Conservation (phyloP, 768 basidiomycete genomes). For the Amanita thiersii region DNA sequence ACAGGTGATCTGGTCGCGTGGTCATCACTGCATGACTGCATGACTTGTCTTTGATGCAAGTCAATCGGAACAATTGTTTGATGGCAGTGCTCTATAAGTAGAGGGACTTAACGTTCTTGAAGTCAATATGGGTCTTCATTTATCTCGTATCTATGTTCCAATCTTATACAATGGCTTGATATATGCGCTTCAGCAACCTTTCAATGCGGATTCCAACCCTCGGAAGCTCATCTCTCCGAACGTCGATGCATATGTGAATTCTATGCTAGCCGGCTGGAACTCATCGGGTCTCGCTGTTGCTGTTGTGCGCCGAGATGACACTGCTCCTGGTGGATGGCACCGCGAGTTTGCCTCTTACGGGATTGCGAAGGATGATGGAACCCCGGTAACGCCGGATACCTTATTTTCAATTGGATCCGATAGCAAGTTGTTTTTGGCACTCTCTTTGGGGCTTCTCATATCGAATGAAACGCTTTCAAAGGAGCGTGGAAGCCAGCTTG, state of each 20-base stretch:
- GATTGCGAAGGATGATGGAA: slow-evolving; percentile 21
- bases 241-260: slow-evolving; percentile 18
- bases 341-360: slow-evolving; percentile 33
- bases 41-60: too few species aligned
- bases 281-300: slow-evolving; percentile 33
- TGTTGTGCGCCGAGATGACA: slow-evolving; percentile 26
- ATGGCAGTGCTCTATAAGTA: too few species aligned
- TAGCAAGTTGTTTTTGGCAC: slow-evolving; percentile 31
- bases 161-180: too few species aligned
- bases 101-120: too few species aligned
- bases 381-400: slow-evolving; percentile 32
- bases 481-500: slow-evolving; percentile 20
- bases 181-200: too few species aligned
- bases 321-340: slow-evolving; percentile 22
- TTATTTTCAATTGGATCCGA: slow-evolving; percentile 37
- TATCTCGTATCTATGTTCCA: too few species aligned
- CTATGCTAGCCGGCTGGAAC: slow-evolving; percentile 24
- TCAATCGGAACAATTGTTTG: too few species aligned
- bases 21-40: too few species aligned
- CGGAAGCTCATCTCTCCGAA: too few species aligned
- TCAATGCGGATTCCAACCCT: too few species aligned
- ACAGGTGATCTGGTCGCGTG: too few species aligned
- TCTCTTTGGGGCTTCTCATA: slow-evolving; percentile 30
- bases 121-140: too few species aligned
- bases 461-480: slow-evolving; percentile 23